Evolutionary conservation across 1,284 basidiomycete species (phyloP), one percentile per base, ranked within the genome.

Genomic region (Grifola frondosa): DNA sequence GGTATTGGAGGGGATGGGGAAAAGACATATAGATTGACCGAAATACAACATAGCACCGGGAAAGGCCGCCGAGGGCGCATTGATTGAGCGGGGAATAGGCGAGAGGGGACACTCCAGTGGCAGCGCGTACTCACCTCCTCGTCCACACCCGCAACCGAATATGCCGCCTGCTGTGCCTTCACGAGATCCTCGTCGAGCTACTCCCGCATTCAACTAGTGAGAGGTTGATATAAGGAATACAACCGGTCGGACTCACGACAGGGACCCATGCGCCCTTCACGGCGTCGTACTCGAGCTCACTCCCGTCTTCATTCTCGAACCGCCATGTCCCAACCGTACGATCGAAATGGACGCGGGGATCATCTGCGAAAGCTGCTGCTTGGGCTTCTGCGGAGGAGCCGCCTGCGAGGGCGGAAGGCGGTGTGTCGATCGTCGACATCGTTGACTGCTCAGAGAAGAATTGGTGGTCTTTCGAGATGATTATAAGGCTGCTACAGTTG

Each of bases 101-200:
- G 22, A 23, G 19, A 44, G 30, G 28, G 29, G 7, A 30, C 23
- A 29, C 25, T 6, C n/a, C 34, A 26, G 13, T 16, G 9, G 25
- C 19, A 30, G 8, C 30, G 40, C 30, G 39, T 26, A 69, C 82
- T 62, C 62, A 91, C 92, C 70, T 84, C 80, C 72, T 97, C 93
- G 61, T 97, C 91, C 6, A 97, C 90, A 12, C 93, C 95, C 22
- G 74, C 76, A 2, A 97, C 74, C 3, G 91, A 87, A 66, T 97
- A 97, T 2, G 91, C 92, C 4, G 90, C 91, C 68, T 97, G 95
- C 62, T 97, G 94, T 26, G 82, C 83, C 58, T 81, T 83, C 49
- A 94, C 61, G 17, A 88, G 72, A 49, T 90, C 88, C 50, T 94
- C 91, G 54, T 91, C 88, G 25, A 92, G 70, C 91, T 83, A 48